Evolutionary conservation across 345 rosid genomes (phyloP).

Genomic region (Raphanus sativus): DNA sequence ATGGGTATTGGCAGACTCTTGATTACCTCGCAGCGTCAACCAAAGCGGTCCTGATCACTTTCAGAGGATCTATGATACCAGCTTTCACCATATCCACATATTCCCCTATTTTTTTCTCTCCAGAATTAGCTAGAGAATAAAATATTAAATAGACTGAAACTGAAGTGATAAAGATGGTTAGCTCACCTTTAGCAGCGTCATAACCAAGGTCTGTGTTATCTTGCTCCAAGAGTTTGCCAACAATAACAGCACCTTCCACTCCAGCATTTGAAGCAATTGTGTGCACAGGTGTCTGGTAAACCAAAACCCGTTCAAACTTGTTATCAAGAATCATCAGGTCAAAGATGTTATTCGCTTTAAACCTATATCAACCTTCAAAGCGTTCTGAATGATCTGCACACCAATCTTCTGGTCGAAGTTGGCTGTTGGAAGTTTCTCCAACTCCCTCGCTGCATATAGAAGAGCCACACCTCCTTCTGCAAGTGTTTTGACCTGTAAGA

Average conservation of each 20-base stretch:
- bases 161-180: background rate
- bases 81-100: constrained; percentile 93
- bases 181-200: constrained; percentile 87
- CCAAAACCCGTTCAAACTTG: background rate
- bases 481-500: background rate
- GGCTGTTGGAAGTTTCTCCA: constrained; percentile 82
- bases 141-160: background rate
- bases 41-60: constrained; percentile 92
- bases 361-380: background rate
- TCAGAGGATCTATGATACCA: constrained; percentile 88
- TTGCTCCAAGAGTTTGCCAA: constrained; percentile 92
- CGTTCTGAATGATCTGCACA: constrained; percentile 96
- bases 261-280: constrained; percentile 82
- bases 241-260: too few species aligned
- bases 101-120: constrained; percentile 53
- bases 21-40: constrained; percentile 54
- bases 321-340: background rate
- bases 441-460: constrained; percentile 75
- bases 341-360: background rate
- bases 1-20: background rate
- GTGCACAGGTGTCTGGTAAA: constrained; percentile 75
- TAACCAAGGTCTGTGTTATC: constrained; percentile 85
- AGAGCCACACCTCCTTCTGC: constrained; percentile 96
- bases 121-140: background rate
- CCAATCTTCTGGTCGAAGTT: constrained; percentile 97